Evolutionary conservation across 2,329 filamentous ascomycete species (phyloP).

Genomic region (Lasiodiplodia theobromae): DNA sequence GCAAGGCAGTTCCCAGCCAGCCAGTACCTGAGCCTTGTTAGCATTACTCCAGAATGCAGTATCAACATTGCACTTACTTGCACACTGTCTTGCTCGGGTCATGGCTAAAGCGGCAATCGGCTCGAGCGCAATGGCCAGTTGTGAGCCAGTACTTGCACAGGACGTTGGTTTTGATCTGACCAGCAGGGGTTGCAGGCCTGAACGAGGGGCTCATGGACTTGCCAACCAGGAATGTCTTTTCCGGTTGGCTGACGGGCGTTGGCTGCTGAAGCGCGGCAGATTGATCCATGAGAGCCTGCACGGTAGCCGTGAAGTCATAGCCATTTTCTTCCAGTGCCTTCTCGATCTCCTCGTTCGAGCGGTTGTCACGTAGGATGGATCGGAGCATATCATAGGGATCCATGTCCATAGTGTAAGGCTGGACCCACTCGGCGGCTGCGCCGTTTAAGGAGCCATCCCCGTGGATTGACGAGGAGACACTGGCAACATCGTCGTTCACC

Average conservation of each 20-base stretch:
- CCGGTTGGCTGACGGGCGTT: conserved; percentile 60
- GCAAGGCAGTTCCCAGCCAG: conserved; percentile 94
- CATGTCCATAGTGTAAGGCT: conserved; percentile 81
- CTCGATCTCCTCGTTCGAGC: conserved; percentile 93
- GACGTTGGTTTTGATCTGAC: conserved; percentile 80
- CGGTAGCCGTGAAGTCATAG: conserved; percentile 92
- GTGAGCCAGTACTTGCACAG: conserved; percentile 98
- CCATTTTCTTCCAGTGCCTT: conserved; percentile 85
- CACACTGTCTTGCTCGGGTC: conserved; percentile 95
- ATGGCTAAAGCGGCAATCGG: conserved; percentile 96
- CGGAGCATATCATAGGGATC: conserved; percentile 97
- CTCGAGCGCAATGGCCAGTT: conserved; percentile 91
- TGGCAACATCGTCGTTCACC: conserved; percentile 83
- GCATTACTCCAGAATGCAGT: conserved; percentile 14
- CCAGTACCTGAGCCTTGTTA: conserved; percentile 75
- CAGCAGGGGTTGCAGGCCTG: conserved; percentile 77
- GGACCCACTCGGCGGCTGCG: conserved; percentile 80
- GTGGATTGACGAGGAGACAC: conserved; percentile 76
- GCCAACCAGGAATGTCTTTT: conserved; percentile 76
- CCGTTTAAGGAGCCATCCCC: conserved; percentile 76
- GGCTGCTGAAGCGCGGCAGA: conserved; percentile 61
- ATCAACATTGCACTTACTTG: conserved; percentile 73
- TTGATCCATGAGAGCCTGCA: conserved; percentile 82
- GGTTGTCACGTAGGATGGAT: conserved; percentile 87
- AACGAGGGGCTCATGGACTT: conserved; percentile 82